Base-by-base conservation (phyloP, 1,284 basidiomycete genomes). In the Ceratobasidium sp. region DNA sequence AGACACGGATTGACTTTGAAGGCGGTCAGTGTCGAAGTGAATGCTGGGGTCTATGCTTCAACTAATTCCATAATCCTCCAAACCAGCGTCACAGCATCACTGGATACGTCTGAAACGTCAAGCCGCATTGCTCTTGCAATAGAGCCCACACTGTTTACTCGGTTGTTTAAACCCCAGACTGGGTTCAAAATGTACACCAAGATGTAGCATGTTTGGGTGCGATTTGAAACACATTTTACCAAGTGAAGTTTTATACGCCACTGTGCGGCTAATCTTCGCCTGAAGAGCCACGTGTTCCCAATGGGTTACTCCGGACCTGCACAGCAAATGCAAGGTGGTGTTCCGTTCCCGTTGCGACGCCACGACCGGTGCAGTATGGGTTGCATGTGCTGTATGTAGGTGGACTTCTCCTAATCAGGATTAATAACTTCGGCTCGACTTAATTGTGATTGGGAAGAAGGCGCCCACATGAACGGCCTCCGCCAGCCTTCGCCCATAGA, bases 231-330 rank as follows among this genome's bases (percentile, higher is more conserved):
- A 67, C 10, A n/a, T 18, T 30, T 65, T 33, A 30, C 33, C 41
- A 2, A 27, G 48, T 35, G 64, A 67, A 27, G 65, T 4, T 50
- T 30, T 30, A 30, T 52, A 48, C 66, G 66, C 66, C 66, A 68
- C 66, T 20, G n/a, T 30, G 66, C 30, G 50, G 35, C 18, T 12
- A 55, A 50, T 33, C 14, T 41, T 54, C 66, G 35, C 50, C n/a
- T 54, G 20, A 41, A 35, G 50, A 68, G 50, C n/a, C 48, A 52
- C 50, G n/a, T 55, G 52, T 55, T 50, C 23, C n/a, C 38, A n/a
- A 41, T 20, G 38, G 18, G 5, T 52, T n/a, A 38, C 18, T 41
- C 16, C 30, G 62, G 41, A 44, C 41, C 62, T 38, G 41, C 41
- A 33, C 33, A 18, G 59, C 35, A 60, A 60, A 60, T 18, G 33